Evolutionary conservation across 805 yeast species (phyloP).

Genomic region (Saturnispora galanensis): DNA sequence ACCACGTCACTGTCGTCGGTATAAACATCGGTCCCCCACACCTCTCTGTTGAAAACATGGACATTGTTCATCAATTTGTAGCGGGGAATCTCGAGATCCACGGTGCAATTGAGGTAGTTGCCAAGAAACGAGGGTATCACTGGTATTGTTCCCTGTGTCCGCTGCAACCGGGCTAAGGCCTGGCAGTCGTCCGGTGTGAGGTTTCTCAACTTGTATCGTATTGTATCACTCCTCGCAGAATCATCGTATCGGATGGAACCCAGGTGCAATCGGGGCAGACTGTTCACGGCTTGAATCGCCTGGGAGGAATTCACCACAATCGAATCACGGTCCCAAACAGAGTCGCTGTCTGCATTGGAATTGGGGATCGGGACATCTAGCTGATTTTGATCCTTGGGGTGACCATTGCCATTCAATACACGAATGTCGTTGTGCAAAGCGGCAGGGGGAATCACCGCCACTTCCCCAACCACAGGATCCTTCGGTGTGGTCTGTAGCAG

Average conservation of each 20-base stretch:
- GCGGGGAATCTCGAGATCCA: slow-evolving; percentile 50
- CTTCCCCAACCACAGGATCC: no score
- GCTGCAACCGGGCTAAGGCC: background rate
- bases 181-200: background rate
- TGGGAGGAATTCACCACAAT: background rate
- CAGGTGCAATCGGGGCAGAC: background rate
- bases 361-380: background rate
- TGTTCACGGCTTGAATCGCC: background rate
- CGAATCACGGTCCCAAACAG: background rate
- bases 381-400: background rate
- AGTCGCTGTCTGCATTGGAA: background rate
- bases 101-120: slow-evolving; percentile 34
- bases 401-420: background rate
- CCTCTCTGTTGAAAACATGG: slow-evolving; percentile 37
- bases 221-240: background rate
- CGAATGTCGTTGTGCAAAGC: no score
- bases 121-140: slow-evolving; percentile 24
- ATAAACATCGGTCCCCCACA: slow-evolving; percentile 92
- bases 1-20: slow-evolving; percentile 90
- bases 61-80: slow-evolving; percentile 30
- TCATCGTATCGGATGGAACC: slow-evolving; percentile 2
- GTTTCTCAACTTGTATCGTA: background rate
- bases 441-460: no score
- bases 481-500: no score
- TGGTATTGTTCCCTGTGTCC: slow-evolving; percentile 13